A percentile compares a stretch with the other conserved stretches of the same genome.
phyloP scores from a whole-genome alignment of 176 grass and related monocot genomes.

The Bolboschoenus planiculmis region DNA sequence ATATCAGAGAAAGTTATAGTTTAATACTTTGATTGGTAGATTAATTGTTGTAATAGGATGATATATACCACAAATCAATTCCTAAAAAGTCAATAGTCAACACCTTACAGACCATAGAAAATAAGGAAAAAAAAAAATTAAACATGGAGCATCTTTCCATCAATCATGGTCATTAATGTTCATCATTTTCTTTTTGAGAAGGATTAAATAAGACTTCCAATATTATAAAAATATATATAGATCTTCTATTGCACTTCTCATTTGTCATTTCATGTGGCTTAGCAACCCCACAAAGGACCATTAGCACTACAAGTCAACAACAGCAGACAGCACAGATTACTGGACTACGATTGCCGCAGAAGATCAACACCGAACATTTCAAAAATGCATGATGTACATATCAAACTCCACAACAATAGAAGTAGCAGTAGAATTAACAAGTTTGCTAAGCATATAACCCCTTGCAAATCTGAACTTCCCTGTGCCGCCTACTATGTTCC shows the following conservation, averaged over 20 bases:
- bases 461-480: conserved; percentile 53
- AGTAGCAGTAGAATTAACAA: conserved; percentile 26
- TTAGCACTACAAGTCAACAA: neutral
- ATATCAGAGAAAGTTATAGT: neutral
- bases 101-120: neutral
- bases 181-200: neutral
- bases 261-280: neutral
- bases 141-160: neutral
- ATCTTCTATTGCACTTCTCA: neutral
- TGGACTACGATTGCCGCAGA: neutral
- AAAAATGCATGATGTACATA: conserved; percentile 31
- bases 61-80: neutral
- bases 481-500: conserved; percentile 51
- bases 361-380: neutral
- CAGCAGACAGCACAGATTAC: neutral
- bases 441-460: conserved; percentile 45
- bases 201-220: neutral
- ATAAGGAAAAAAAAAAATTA: neutral
- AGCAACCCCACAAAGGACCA: too few relatives aligned
- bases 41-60: neutral
- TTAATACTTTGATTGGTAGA: neutral
- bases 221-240: neutral
- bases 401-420: conserved; percentile 53
- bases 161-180: neutral
- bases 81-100: neutral